Evolutionary conservation across 495 filamentous ascomycete genomes (phyloP), one percentile per base, ranked within the genome.

Genomic region (Venustampulla echinocandica): DNA sequence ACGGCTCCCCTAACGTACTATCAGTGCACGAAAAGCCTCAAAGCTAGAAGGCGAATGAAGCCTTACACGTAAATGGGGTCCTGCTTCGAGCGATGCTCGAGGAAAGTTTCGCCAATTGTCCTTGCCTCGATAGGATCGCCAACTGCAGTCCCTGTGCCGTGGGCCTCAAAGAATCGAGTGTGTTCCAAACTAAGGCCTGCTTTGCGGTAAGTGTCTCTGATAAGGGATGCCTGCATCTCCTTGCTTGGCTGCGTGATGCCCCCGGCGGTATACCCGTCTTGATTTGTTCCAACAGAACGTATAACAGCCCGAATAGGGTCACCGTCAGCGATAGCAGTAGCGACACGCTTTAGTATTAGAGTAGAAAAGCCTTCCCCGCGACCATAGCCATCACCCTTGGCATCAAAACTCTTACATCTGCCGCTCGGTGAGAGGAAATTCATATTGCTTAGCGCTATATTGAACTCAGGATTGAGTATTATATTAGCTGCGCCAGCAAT

Each of bases 291-390:
- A 23, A 73, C 74, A 1, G 63, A 69, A 5, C 70, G 69, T 43
- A 88, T 77, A 17, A 87, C 68, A 14, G 75, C 76, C 38, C 77
- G 66, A 36, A 85, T 77, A 4, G 73, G 71, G 44, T 78, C 70
- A 21, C 71, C 71, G 49, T 76, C 73, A 39, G 47, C 58, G 33
- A 74, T 58, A 17, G 75, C 83, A 46, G 75, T 71, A 17, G 61
- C 53, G 3, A 85, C 64, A 6, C 62, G 65, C 61, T 86, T 88
- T 22, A 88, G 50, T 17, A 76, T 64, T 1, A 85, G 42, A 23
- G 71, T 67, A 32, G 65, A 71, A 19, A 77, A 63, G 2, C 71
- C 82, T 52, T 87, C 84, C 2, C 70, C 84, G 13, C 82, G 69
- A 0, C 64, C 79, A 52, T 81, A 87, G 0, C 84, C 84, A 46